These are phyloP conservation scores for Dioscorea cayenensis DNA, from an alignment of 116 monocot genomes.

Conservation along the genomic window DNA sequence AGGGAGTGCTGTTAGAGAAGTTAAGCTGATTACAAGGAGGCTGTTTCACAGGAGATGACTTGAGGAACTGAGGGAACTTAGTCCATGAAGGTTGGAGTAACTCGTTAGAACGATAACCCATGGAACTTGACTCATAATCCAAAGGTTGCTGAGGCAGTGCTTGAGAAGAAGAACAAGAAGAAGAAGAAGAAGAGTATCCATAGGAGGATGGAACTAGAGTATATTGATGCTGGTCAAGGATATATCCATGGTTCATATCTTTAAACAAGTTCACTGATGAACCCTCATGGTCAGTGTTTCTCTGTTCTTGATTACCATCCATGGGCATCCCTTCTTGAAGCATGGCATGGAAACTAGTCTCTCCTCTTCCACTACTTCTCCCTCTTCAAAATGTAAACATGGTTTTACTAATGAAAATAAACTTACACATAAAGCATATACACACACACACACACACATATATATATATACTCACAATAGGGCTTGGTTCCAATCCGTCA, in stretches of 20 bases:
- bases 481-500: conserved; percentile 51
- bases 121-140: conserved; percentile 1
- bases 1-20: conserved; percentile 27
- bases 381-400: neutral
- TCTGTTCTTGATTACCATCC: conserved; percentile 23
- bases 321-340: conserved; percentile 16
- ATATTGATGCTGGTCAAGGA: conserved; percentile 8
- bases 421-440: neutral
- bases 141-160: conserved; percentile 7
- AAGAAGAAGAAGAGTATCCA: conserved; percentile 7
- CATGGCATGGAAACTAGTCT: conserved; percentile 36
- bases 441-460: neutral
- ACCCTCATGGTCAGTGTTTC: conserved; percentile 3
- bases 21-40: conserved; percentile 25
- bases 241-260: conserved; percentile 10
- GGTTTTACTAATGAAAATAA: neutral
- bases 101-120: neutral
- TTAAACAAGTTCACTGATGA: conserved; percentile 18
- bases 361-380: conserved; percentile 30
- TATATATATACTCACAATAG: conserved; percentile 24
- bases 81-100: conserved; percentile 15
- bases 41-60: conserved; percentile 15
- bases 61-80: conserved; percentile 13
- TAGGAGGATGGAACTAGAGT: conserved; percentile 7
- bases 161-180: too few species aligned